Conservation (phyloP, 73 alveolate genomes). For the Blepharisma japonicum region DNA sequence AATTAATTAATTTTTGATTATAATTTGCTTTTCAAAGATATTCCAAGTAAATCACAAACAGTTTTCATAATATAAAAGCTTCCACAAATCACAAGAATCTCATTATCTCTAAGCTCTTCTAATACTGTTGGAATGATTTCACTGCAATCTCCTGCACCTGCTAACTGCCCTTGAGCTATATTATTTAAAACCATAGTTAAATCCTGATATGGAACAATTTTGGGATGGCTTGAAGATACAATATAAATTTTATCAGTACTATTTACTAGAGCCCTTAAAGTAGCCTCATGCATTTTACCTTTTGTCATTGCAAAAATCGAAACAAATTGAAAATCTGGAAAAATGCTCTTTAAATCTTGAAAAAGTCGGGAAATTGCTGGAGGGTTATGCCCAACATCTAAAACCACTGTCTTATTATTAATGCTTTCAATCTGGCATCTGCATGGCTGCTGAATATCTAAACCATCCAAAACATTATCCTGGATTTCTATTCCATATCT, state of each 20-base stretch:
- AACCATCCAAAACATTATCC: background rate
- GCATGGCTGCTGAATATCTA: background rate
- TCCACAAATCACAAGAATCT: background rate
- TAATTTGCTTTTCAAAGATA: too few species aligned
- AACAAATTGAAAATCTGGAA: background rate
- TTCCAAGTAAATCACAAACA: background rate
- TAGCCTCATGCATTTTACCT: background rate
- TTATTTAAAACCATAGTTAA: background rate
- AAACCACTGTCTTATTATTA: background rate
- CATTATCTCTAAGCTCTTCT: background rate
- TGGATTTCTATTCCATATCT: background rate
- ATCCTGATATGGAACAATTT: background rate
- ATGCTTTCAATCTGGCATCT: background rate
- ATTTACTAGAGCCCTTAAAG: background rate
- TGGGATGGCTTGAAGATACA: background rate
- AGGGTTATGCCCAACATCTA: conserved; percentile 20
- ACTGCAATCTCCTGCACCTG: background rate
- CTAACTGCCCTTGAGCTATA: background rate
- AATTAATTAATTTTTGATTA: too few species aligned
- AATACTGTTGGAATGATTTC: background rate
- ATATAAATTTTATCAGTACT: background rate
- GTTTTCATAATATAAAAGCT: conserved; percentile 14
- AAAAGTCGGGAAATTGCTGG: background rate
- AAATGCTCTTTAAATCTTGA: background rate
- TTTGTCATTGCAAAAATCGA: background rate